A percentile compares a stretch with the other conserved stretches of the same genome.
These are phyloP conservation scores for Russula abietina DNA, from an alignment of 768 basidiomycete species.

Conservation along the genomic window DNA sequence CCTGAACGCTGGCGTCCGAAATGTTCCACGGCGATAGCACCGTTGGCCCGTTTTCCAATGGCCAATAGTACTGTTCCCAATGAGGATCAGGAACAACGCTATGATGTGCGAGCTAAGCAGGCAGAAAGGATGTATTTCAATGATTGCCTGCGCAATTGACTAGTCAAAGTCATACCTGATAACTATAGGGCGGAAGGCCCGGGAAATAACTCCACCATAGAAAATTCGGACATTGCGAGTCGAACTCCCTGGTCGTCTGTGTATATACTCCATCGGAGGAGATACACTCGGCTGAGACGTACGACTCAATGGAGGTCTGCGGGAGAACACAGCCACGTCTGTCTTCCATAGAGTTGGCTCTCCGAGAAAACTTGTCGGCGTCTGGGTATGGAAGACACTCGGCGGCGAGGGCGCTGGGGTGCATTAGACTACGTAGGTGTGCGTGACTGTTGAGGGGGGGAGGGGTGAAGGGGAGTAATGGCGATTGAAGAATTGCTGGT, in stretches of 20 bases:
- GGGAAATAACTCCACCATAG: background rate
- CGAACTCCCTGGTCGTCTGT: background rate
- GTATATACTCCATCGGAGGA: background rate
- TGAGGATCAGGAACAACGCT: too few species aligned
- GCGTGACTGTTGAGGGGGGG: background rate
- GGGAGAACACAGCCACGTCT: background rate
- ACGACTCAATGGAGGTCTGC: background rate
- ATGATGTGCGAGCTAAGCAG: background rate
- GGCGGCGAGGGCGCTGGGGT: background rate
- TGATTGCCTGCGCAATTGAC: background rate
- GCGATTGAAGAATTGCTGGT: background rate
- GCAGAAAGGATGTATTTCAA: background rate
- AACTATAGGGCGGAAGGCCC: background rate
- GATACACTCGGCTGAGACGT: background rate
- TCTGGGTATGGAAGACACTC: background rate
- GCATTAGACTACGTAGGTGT: background rate
- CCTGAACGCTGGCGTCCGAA: background rate
- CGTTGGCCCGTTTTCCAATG: background rate
- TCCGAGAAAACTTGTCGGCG: background rate
- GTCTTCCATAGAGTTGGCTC: background rate
- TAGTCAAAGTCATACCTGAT: background rate
- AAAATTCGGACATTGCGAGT: background rate
- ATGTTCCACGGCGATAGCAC: background rate
- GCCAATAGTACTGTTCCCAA: background rate
- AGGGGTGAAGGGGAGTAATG: background rate